Evolutionary conservation across 2,329 filamentous ascomycete species (phyloP).

Genomic region (Claviceps paspali): DNA sequence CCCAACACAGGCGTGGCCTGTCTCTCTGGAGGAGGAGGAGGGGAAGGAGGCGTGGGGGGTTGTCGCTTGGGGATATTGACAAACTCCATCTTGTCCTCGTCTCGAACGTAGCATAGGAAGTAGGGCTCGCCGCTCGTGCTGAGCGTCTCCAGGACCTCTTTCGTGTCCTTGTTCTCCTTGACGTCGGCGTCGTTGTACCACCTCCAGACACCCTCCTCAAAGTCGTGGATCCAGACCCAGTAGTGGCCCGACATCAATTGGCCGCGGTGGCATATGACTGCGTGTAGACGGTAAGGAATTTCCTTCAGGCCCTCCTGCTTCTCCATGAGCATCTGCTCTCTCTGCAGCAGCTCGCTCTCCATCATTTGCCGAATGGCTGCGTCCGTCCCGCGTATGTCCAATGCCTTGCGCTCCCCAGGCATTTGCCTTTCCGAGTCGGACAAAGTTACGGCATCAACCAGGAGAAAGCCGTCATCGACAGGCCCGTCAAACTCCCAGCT

Average conservation of each 20-base stretch:
- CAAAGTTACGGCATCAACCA: constrained; percentile 11
- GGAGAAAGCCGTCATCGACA: constrained; percentile 20
- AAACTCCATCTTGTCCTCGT: constrained; percentile 41
- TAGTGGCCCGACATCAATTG: constrained; percentile 69
- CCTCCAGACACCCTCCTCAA: constrained; percentile 66
- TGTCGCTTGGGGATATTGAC: constrained; percentile 30
- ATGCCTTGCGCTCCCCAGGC: constrained; percentile 7
- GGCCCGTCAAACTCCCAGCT: constrained; percentile 24
- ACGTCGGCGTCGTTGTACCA: constrained; percentile 89
- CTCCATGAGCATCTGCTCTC: constrained; percentile 13
- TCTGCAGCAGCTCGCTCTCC: constrained; percentile 23
- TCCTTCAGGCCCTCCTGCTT: constrained; percentile 37
- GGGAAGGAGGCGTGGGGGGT: constrained; percentile 7
- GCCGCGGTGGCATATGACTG: constrained; percentile 83
- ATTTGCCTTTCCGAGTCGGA: not conserved
- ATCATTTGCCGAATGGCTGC: constrained; percentile 26
- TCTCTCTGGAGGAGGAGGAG: constrained; percentile 5
- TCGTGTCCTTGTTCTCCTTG: constrained; percentile 47
- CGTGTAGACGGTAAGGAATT: constrained; percentile 69
- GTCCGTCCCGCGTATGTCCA: constrained; percentile 13
- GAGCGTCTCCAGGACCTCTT: constrained; percentile 53
- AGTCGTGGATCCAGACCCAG: constrained; percentile 93
- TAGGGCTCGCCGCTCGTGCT: constrained; percentile 62
- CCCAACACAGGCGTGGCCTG: constrained; percentile 3
- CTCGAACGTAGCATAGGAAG: constrained; percentile 69